Evolutionary conservation across 108 stramenopile species (phyloP).

Genomic region (Skeletonema tropicum): DNA sequence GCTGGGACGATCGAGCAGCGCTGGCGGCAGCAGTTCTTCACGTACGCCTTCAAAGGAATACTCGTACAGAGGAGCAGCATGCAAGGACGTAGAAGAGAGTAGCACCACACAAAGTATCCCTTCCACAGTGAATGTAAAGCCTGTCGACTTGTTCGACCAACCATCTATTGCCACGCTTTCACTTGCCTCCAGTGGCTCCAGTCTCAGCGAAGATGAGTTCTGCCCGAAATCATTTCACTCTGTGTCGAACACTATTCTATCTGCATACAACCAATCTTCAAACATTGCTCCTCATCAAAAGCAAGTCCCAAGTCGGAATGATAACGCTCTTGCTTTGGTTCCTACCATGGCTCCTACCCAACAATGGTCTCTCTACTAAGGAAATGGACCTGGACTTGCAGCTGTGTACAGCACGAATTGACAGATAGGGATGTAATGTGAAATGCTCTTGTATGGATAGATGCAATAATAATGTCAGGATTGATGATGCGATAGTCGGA

Average conservation of each 20-base stretch:
- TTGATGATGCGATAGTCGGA: no score
- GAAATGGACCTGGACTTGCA: no score
- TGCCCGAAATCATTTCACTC: not conserved
- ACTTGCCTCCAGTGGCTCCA: not conserved
- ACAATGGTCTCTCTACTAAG: not conserved
- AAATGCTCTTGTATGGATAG: no score
- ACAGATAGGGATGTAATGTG: no score
- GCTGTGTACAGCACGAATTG: no score
- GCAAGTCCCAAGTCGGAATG: not conserved
- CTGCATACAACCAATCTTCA: not conserved
- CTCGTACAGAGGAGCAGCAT: slow-evolving; percentile 1
- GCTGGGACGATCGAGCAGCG: slow-evolving; percentile 49
- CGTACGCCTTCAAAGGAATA: not conserved
- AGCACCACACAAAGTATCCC: not conserved
- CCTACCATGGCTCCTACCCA: not conserved
- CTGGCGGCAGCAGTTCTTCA: not conserved
- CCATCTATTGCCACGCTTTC: not conserved
- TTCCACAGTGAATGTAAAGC: not conserved
- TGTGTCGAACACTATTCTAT: not conserved
- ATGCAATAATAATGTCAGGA: no score
- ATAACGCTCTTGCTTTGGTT: not conserved
- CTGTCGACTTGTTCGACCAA: not conserved
- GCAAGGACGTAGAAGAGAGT: not conserved
- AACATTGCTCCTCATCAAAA: not conserved
- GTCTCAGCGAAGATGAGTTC: not conserved